Conservation (phyloP, 805 yeast genomes). For the Saccharomycopsis javanensis region DNA sequence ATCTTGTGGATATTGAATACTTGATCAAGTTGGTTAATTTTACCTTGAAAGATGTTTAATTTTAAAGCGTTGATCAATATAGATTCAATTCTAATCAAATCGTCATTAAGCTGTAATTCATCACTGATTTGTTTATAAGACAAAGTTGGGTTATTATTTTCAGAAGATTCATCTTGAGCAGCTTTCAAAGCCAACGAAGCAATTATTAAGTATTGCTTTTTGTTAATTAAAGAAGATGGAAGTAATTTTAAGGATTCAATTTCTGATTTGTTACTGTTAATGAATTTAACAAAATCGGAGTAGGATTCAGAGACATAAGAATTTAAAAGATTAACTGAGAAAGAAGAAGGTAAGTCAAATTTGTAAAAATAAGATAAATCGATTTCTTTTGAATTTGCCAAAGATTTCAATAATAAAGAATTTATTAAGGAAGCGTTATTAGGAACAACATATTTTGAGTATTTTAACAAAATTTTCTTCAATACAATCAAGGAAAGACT, state of each 20-base stretch:
- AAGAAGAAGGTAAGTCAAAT: slow-evolving; percentile 6
- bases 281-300: slow-evolving; percentile 8
- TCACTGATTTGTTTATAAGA: slow-evolving; percentile 19
- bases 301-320: slow-evolving; percentile 13
- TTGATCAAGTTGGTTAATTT: slow-evolving; percentile 19
- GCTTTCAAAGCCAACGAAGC: slow-evolving; percentile 19
- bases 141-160: slow-evolving; percentile 10
- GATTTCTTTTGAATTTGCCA: slow-evolving; percentile 13
- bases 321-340: slow-evolving; percentile 1
- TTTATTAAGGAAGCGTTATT: background rate
- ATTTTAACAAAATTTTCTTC: slow-evolving; percentile 9
- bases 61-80: slow-evolving; percentile 17
- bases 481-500: slow-evolving; percentile 11
- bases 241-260: background rate
- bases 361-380: slow-evolving; percentile 15
- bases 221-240: slow-evolving; percentile 6
- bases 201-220: slow-evolving; percentile 15
- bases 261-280: background rate
- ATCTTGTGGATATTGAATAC: slow-evolving; percentile 18
- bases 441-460: background rate
- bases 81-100: slow-evolving; percentile 16
- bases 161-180: slow-evolving; percentile 22
- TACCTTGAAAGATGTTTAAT: slow-evolving; percentile 16
- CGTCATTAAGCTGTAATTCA: slow-evolving; percentile 11
- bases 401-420: slow-evolving; percentile 8